A percentile compares a stretch with the other conserved stretches of the same genome.
These are phyloP conservation scores for Chamaecrista fasciculata DNA, from an alignment of 306 rosid genomes.

Conservation along the genomic window DNA sequence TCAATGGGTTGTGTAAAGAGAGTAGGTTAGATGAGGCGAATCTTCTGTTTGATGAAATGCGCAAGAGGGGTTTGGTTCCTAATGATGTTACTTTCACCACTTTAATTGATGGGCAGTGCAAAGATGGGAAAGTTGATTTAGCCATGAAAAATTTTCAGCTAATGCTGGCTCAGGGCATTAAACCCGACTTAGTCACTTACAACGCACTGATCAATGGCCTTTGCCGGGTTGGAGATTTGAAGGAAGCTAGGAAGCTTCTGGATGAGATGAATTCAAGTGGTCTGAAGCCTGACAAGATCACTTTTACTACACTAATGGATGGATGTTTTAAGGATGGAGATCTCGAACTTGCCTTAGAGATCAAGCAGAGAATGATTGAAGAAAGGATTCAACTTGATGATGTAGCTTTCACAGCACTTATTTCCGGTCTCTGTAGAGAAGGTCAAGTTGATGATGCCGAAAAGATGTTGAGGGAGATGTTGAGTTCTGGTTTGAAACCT, in stretches of 20 bases:
- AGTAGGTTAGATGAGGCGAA: conserved; percentile 60
- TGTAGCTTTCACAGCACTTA: conserved; percentile 72
- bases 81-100: conserved; percentile 66
- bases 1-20: conserved; percentile 66
- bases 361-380: conserved; percentile 51
- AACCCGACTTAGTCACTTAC: conserved; percentile 70
- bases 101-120: conserved; percentile 77
- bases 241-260: conserved; percentile 59
- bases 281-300: conserved; percentile 72
- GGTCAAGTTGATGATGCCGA: conserved; percentile 65
- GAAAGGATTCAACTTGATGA: conserved; percentile 61
- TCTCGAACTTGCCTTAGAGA: conserved; percentile 59
- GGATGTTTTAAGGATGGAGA: conserved; percentile 87
- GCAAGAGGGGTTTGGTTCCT: conserved; percentile 58
- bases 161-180: conserved; percentile 56
- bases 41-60: conserved; percentile 70
- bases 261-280: conserved; percentile 54
- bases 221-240: conserved; percentile 70
- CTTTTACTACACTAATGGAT: conserved; percentile 76
- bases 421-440: conserved; percentile 72
- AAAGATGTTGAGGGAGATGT: conserved; percentile 65
- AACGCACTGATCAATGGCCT: conserved; percentile 78
- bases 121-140: conserved; percentile 52
- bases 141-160: conserved; percentile 60
- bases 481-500: conserved; percentile 62